Conservation (phyloP, 768 basidiomycete genomes). For the Mrakia blollopis region DNA sequence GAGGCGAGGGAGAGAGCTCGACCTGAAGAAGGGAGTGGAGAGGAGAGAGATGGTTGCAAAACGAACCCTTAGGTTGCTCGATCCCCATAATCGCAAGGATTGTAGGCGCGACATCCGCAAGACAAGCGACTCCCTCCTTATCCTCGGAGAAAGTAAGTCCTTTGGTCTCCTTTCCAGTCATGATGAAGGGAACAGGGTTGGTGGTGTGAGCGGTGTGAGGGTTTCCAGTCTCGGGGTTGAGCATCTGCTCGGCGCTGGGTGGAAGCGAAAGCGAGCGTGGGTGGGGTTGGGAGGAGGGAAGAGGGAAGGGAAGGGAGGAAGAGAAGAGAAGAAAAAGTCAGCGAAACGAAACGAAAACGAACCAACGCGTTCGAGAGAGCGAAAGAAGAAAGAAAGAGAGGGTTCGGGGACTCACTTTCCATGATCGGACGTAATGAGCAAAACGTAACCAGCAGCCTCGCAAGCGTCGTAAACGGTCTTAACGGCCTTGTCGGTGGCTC, state of each 20-base stretch:
- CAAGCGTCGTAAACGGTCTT: slow-evolving; percentile 81
- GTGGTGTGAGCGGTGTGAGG: slow-evolving; percentile 85
- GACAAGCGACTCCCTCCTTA: slow-evolving; percentile 53
- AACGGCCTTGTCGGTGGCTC: slow-evolving; percentile 82
- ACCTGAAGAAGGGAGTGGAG: neutral
- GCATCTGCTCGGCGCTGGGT: slow-evolving; percentile 52
- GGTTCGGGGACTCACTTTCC: slow-evolving; percentile 94
- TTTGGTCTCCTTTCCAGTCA: slow-evolving; percentile 56
- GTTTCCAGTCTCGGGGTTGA: slow-evolving; percentile 55
- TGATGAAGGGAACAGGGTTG: slow-evolving; percentile 85
- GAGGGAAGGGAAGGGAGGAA: neutral
- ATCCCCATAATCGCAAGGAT: slow-evolving; percentile 62
- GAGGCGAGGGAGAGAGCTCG: no score
- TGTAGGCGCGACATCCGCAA: slow-evolving; percentile 89
- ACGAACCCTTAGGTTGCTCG: slow-evolving; percentile 35
- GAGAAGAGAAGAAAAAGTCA: neutral
- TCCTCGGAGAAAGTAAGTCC: slow-evolving; percentile 54
- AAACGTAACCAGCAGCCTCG: slow-evolving; percentile 74
- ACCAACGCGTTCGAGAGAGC: slow-evolving; percentile 37
- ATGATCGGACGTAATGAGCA: slow-evolving; percentile 87
- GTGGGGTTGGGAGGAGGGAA: no score
- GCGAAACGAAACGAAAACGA: neutral
- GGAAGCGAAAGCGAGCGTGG: neutral
- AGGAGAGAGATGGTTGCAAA: neutral
- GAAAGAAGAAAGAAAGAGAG: neutral